Evolutionary conservation across 768 basidiomycete species (phyloP), one percentile per base, ranked within the genome.

Genomic region (Melanogaster broomeanus): DNA sequence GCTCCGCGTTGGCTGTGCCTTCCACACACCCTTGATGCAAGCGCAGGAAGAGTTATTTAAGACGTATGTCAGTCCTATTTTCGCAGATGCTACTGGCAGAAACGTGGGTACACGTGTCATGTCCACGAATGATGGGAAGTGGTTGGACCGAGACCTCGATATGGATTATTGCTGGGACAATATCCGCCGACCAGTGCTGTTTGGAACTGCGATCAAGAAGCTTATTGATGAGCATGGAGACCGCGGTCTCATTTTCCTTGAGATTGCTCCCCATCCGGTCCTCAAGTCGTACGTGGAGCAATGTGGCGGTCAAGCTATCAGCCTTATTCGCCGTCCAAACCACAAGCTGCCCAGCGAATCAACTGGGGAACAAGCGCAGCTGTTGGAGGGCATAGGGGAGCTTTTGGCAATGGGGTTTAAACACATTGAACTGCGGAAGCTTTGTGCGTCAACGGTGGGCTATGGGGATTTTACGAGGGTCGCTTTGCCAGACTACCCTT

Each of bases 91-190:
- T 10, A 45, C 56, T n/a, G 42, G 50, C 8, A 46, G 30, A 25
- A 38, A 61, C 11, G 42, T 35, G 15, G 22, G 45, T 30, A 50
- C 51, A 19, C 48, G 50, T 24, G 60, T 64, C 19, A 62, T 58
- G 52, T 65, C 63, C 15, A 65, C 63, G 21, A 48, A 49, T 34
- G 59, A 64, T 28, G 60, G 63, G 3, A 45, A 40, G 18, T 45
- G 58, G 45, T 50, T 63, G 19, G 47, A 53, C 34, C 51, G 58
- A 13, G 41, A 53, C 4, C 56, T 65, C 19, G 50, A 57, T 24
- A 35, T 48, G 42, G 45, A 63, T 38, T 65, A 65, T 42, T 65
- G 51, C 48, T 65, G 63, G 63, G 53, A 61, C 34, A 64, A 59
- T 22, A 56, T 61, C 42, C 63, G 61, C 18, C 52, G 49, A 16